These are phyloP conservation scores for Ananas comosus DNA, from an alignment of 176 grass and related monocot genomes.

Conservation along the genomic window DNA sequence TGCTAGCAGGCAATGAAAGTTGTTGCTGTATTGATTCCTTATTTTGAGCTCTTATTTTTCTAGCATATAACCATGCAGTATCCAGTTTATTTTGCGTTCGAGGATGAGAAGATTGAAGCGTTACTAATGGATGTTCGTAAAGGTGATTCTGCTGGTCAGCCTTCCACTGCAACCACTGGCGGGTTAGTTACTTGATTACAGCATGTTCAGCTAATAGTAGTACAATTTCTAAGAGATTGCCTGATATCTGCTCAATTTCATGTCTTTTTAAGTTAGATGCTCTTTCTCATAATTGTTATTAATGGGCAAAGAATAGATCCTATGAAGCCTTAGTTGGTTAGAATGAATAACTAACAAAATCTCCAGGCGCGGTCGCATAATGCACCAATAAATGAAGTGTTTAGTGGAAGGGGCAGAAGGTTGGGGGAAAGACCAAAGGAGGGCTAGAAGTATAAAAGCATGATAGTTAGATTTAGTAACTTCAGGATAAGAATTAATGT, in stretches of 20 bases:
- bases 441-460: no score
- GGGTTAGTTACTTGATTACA: constrained; percentile 45
- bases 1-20: no score
- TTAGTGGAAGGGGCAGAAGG: background rate
- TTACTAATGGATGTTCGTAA: constrained; percentile 67
- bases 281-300: background rate
- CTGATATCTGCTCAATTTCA: background rate
- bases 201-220: background rate
- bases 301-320: background rate
- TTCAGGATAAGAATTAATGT: no score
- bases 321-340: background rate
- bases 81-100: constrained; percentile 84
- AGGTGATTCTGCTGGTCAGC: constrained; percentile 60
- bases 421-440: no score
- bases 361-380: background rate
- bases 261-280: background rate
- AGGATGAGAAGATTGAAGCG: constrained; percentile 52
- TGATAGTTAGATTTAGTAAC: no score
- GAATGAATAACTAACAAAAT: constrained; percentile 12
- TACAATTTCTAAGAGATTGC: background rate
- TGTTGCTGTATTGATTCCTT: constrained; percentile 5
- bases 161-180: constrained; percentile 70
- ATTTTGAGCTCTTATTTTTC: no score
- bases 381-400: background rate
- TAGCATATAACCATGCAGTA: constrained; percentile 38